Base-by-base conservation (phyloP, 371 early-diverging fungal species). In the Mortierella sp. region DNA sequence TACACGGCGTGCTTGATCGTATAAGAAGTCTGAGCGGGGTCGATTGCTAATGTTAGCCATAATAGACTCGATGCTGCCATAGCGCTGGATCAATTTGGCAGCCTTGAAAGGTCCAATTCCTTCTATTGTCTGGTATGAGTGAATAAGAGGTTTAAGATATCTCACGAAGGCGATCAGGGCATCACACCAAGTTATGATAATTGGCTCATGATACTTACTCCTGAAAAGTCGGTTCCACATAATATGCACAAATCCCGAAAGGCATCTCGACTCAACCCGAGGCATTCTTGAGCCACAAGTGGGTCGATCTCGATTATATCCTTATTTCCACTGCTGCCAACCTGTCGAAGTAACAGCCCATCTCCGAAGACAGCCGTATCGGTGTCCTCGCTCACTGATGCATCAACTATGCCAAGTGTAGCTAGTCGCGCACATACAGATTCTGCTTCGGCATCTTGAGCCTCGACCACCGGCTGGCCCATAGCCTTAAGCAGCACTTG, bases 151-250 rank as follows among this genome's bases (percentile, higher is more conserved):
- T n/a, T 49, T 49, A 49, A 18, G n/a, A 20, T 49, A 49, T 5
- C 6, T 49, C 43, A 43, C 16, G 5, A 43, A 16, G 16, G 11
- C 11, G 14, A 43, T 16, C 16, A 43, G 1, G 2, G 4, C 4
- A 0, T 43, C 16, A 11, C 16, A 11, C 5, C 14, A 14, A 14
- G 16, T 43, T 11, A 43, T 43, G 43, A 16, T 5, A 16, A 43
- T 43, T 11, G 11, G 43, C 0, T 6, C 18, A n/a, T n/a, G 0
- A 3, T 1, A 22, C 60, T 72, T 72, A 81, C 81, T 11, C 86
- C 84, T 54, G 91, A 89, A 77, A 93, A 95, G 62, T 95, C 95
- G 0, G 94, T 94, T 9, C 94, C 95, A 67, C 94, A 95, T n/a
- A 95, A 73, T 51, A 95, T 95, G 66, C 94, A 93, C 62, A 95